Base-by-base conservation (phyloP, 345 rosid genomes). In the Aquilaria yunnanensis region DNA sequence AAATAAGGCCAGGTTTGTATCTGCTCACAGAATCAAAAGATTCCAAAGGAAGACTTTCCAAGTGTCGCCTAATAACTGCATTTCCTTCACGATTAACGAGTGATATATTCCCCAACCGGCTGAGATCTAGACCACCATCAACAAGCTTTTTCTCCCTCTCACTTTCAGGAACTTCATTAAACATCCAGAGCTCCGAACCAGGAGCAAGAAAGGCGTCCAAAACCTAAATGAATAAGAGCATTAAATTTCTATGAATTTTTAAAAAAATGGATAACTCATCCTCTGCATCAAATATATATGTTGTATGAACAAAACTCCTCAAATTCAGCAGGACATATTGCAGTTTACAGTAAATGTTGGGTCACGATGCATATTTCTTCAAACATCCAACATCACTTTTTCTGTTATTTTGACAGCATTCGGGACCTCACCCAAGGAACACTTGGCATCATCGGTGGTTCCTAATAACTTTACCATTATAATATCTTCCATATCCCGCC, bases 401-500 rank as follows among this genome's bases (percentile, higher is more conserved):
- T 57, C 37, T 50, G 1, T 37, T 37, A 4, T 37, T 37, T 37
- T 37, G 43, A 37, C 43, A 37, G 54, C 51, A 32, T 10, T 63
- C 57, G 29, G 14, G 56, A 31, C 50, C 47, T 70, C 72, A 66
- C 70, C 77, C 66, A 60, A 34, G 55, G 64, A 56, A 67, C 49
- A 55, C 47, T 62, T 65, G 65, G 68, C 51, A 64, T 48, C 67
- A 61, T 64, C 60, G 59, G 72, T 47, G 49, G 68, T 66, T 78
- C 72, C 72, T 57, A 52, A 14, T 68, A 72, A 61, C 66, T 70
- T 84, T 87, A 87, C 89, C 93, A 69, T 72, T 72, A 87, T 77
- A 78, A 87, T 84, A 83, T 87, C 93, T 80, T 87, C 89, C 84
- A 87, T 84, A 80, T 87, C 93, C 55, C 93, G 81, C 51, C 93